Conservation (phyloP, 768 basidiomycete species). For the Leccinum disarticulatum region DNA sequence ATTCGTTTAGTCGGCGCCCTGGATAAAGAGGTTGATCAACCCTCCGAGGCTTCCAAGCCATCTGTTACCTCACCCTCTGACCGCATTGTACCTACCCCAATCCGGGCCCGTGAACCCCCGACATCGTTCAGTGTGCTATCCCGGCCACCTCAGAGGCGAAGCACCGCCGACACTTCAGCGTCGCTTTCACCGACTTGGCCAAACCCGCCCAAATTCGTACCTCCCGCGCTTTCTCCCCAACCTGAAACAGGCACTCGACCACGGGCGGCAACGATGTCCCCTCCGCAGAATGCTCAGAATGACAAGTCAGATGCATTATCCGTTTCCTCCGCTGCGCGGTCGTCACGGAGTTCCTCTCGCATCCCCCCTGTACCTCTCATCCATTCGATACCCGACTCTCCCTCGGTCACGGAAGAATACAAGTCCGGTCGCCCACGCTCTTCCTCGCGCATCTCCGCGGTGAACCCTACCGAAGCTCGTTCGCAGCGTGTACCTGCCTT, state of each 20-base stretch:
- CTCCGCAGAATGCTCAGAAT: constrained; percentile 6
- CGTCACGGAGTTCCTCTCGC: constrained; percentile 26
- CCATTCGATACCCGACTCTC: constrained; percentile 32
- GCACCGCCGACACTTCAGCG: constrained; percentile 15
- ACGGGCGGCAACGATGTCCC: constrained; percentile 7
- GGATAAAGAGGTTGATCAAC: constrained; percentile 22
- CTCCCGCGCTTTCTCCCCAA: constrained; percentile 10
- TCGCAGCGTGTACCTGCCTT: constrained; percentile 13
- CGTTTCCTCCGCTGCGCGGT: constrained; percentile 19
- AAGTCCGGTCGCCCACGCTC: constrained; percentile 15
- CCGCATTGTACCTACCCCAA: constrained; percentile 51
- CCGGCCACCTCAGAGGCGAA: constrained; percentile 45
- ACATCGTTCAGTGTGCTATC: constrained; percentile 65
- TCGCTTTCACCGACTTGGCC: constrained; percentile 16
- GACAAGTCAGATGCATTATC: constrained; percentile 32
- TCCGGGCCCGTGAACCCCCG: constrained; percentile 53
- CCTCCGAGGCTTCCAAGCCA: constrained; percentile 4
- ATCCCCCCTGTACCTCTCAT: constrained; percentile 32
- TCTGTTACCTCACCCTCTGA: constrained; percentile 11
- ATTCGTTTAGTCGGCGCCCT: constrained; percentile 32
- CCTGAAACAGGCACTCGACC: constrained; percentile 15
- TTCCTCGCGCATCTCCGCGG: constrained; percentile 9
- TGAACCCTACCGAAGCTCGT: constrained; percentile 11
- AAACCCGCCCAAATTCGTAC: neutral
- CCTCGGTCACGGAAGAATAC: constrained; percentile 28